Evolutionary conservation across 1,284 basidiomycete genomes (phyloP), one percentile per base, ranked within the genome.

Genomic region (Cryptococcus sp.): DNA sequence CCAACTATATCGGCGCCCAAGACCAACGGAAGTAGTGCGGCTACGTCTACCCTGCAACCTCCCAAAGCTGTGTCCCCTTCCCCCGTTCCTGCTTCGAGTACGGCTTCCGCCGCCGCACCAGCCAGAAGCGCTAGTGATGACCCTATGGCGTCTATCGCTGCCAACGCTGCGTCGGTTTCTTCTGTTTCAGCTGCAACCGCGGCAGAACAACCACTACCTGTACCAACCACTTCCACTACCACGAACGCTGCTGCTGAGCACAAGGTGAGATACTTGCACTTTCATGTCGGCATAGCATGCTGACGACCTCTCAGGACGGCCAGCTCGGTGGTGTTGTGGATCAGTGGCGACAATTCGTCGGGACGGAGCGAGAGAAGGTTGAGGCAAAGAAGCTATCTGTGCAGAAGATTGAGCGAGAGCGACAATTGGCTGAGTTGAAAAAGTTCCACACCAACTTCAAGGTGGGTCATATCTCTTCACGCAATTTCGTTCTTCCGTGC

Each of bases 361-460:
- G 88, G 7, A 87, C 85, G 66, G 93, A 97, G 81, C 89, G 89
- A 73, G 88, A 94, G 70, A 84, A 90, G 55, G 80, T 94, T 55
- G 88, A 89, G 49, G 89, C 92, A 80, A 95, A 93, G 84, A 88
- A 91, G 79, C 90, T 93, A 71, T 89, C 89, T 22, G 81, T 95
- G 50, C 86, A 88, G 57, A 95, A 93, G 84, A 90, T 85, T 72
- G 95, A 97, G 76, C 64, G 76, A 47, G 74, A 77, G 27, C 62
- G 66, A 38, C 68, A 72, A 44, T 53, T 97, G 80, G 89, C 92
- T 13, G 94, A 98, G 52, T 82, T 98, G 51, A 85, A 93, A 74
- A 89, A 89, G 78, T 99, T 97, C 81, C 91, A 91, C 67, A 85
- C 90, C 75, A 89, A 80, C 65, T 99, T 99, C 86, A 96, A 95